phyloP scores from a whole-genome alignment of 1,284 basidiomycete genomes.

The Somion occarium region DNA sequence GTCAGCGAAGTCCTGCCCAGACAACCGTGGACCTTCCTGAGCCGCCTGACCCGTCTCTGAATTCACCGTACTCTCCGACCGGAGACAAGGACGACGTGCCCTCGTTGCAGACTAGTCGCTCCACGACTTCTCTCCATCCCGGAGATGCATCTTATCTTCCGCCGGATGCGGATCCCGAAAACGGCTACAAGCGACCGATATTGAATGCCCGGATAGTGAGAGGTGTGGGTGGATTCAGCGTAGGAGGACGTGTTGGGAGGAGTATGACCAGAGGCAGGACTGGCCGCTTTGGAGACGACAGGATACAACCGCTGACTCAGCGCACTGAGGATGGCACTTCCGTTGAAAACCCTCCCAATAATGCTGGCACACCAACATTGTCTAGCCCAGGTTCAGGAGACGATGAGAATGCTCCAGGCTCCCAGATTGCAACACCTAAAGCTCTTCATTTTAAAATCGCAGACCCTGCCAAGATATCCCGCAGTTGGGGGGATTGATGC shows the following conservation, averaged over 20 bases:
- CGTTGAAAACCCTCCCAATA: neutral
- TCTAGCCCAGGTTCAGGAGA: neutral
- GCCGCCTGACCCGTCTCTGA: neutral
- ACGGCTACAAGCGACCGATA: slow-evolving; percentile 18
- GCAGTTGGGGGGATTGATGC: neutral
- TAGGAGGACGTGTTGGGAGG: slow-evolving; percentile 20
- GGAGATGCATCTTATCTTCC: slow-evolving; percentile 28
- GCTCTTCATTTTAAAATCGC: neutral
- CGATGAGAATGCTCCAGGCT: neutral
- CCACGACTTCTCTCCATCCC: slow-evolving; percentile 26
- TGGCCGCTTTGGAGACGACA: slow-evolving; percentile 21
- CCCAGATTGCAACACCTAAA: neutral
- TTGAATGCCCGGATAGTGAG: slow-evolving; percentile 24
- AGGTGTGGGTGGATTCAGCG: slow-evolving; percentile 16
- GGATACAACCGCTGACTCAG: neutral
- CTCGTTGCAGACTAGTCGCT: slow-evolving; percentile 27
- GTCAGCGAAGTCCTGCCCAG: slow-evolving; percentile 12
- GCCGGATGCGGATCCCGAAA: slow-evolving; percentile 23
- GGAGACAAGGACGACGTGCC: slow-evolving; percentile 22
- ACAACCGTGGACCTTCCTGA: neutral
- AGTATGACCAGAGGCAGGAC: slow-evolving; percentile 21
- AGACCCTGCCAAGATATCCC: neutral
- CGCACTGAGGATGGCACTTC: neutral
- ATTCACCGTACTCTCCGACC: slow-evolving; percentile 16
- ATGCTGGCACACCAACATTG: neutral